These are phyloP conservation scores for Aspergillus bertholletiae DNA, from an alignment of 495 filamentous ascomycete genomes.

Conservation along the genomic window DNA sequence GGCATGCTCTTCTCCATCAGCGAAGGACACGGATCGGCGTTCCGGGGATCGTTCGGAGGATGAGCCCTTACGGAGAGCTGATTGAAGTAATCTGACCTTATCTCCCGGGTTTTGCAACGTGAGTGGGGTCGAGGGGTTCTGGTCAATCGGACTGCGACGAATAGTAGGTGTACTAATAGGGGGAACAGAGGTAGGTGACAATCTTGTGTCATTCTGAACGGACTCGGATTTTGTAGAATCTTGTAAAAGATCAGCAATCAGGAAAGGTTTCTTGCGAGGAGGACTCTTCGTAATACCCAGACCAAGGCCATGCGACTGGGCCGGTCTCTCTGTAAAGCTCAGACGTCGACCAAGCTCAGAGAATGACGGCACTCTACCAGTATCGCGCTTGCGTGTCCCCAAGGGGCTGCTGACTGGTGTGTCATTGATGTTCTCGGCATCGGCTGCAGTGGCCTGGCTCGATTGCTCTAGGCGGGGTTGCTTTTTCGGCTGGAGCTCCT, in stretches of 20 bases:
- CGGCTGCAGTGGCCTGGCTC: background rate
- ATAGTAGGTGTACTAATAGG: conserved; percentile 4
- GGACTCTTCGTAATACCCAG: conserved; percentile 32
- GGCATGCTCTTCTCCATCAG: background rate
- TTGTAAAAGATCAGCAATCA: conserved; percentile 6
- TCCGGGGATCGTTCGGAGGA: conserved; percentile 8
- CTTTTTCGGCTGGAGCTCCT: conserved; percentile 20
- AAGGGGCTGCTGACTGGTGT: conserved; percentile 11
- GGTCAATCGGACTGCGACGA: conserved; percentile 4
- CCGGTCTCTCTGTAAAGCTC: conserved; percentile 13
- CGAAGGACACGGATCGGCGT: conserved; percentile 29
- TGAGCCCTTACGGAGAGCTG: conserved; percentile 24
- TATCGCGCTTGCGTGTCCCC: conserved; percentile 9
- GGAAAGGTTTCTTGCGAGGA: conserved; percentile 7
- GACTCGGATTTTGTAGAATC: conserved; percentile 3
- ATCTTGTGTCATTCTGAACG: conserved; percentile 3
- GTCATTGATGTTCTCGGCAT: background rate
- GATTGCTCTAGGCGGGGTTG: conserved; percentile 22
- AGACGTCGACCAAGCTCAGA: conserved; percentile 21
- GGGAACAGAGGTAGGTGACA: background rate
- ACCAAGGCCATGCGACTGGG: conserved; percentile 20
- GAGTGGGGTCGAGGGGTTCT: conserved; percentile 9
- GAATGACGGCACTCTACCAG: conserved; percentile 16
- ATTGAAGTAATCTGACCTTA: conserved; percentile 15
- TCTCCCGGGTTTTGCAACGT: conserved; percentile 9